These are phyloP conservation scores for Plasmopara muralis DNA, from an alignment of 352 stramenopile species.

Conservation along the genomic window DNA sequence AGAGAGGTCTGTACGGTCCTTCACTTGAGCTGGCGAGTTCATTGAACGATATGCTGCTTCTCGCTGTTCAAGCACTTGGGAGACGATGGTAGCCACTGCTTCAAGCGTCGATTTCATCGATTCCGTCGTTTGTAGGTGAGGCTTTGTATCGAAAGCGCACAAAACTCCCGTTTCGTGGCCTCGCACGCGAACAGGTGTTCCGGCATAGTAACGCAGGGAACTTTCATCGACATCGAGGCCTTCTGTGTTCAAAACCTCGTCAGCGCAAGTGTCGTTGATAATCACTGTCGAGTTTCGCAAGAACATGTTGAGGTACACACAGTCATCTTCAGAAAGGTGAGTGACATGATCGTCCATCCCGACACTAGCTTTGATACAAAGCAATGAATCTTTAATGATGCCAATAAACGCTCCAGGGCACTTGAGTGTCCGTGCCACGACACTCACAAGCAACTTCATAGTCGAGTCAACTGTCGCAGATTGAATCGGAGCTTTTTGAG, in stretches of 20 bases:
- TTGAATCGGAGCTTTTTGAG: constrained; percentile 44
- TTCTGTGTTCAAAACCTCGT: constrained; percentile 66
- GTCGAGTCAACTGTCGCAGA: constrained; percentile 54
- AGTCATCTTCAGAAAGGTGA: constrained; percentile 51
- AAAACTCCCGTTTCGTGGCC: constrained; percentile 62
- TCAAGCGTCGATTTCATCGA: constrained; percentile 68
- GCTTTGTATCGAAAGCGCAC: constrained; percentile 48
- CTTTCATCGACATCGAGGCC: constrained; percentile 29
- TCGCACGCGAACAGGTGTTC: constrained; percentile 46
- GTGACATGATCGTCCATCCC: constrained; percentile 44
- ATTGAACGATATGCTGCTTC: constrained; percentile 15
- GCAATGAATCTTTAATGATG: constrained; percentile 42
- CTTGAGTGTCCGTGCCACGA: constrained; percentile 59
- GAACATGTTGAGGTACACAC: constrained; percentile 42
- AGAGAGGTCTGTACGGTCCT: background rate
- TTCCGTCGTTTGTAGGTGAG: constrained; percentile 40
- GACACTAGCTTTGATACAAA: constrained; percentile 65
- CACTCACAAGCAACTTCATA: constrained; percentile 64
- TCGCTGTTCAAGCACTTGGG: constrained; percentile 71
- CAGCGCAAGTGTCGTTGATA: constrained; percentile 50
- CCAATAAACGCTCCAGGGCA: constrained; percentile 65
- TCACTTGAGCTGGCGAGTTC: constrained; percentile 1
- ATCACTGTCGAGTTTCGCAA: constrained; percentile 47
- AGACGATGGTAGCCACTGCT: constrained; percentile 73
- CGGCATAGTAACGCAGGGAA: constrained; percentile 60